A percentile compares a stretch with the other conserved stretches of the same genome.
Evolutionary conservation across 192 early-diverging fungal species (phyloP).

Genomic region (Chytriomyces hyalinus): DNA sequence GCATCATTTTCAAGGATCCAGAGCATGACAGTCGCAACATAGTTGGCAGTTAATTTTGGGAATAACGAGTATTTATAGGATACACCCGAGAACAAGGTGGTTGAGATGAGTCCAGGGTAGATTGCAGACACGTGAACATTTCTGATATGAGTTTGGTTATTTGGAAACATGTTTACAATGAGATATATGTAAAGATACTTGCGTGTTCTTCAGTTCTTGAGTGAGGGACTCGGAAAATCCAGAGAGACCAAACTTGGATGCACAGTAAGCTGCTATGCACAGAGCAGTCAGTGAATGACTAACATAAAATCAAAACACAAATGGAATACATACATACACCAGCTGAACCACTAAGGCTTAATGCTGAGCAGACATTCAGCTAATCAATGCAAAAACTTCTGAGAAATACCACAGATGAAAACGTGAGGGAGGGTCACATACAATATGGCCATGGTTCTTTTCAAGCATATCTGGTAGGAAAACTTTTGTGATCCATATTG

Average conservation of each 20-base stretch:
- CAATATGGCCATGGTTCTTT: slow-evolving; percentile 76
- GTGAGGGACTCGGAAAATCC: slow-evolving; percentile 76
- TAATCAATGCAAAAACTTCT: slow-evolving; percentile 40
- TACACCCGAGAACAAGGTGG: slow-evolving; percentile 75
- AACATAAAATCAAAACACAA: not conserved
- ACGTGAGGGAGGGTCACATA: slow-evolving; percentile 40
- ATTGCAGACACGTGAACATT: slow-evolving; percentile 74
- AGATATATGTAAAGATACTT: slow-evolving; percentile 39
- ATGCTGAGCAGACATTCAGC: slow-evolving; percentile 29
- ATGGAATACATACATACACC: not conserved
- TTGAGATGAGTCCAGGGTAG: slow-evolving; percentile 73
- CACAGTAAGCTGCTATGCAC: slow-evolving; percentile 70
- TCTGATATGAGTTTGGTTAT: slow-evolving; percentile 21
- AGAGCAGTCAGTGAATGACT: not conserved
- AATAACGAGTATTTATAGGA: slow-evolving; percentile 63
- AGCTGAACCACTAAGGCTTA: slow-evolving; percentile 21
- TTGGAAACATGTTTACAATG: not conserved
- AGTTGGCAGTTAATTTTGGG: slow-evolving; percentile 61
- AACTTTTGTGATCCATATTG: slow-evolving; percentile 74
- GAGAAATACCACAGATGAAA: slow-evolving; percentile 40
- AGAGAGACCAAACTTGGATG: slow-evolving; percentile 77
- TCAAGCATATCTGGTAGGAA: slow-evolving; percentile 80
- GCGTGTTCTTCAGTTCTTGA: slow-evolving; percentile 71
- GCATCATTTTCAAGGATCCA: slow-evolving; percentile 56
- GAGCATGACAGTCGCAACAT: slow-evolving; percentile 66